phyloP scores from a whole-genome alignment of 2,329 filamentous ascomycete species.

The Colletotrichum trifolii region DNA sequence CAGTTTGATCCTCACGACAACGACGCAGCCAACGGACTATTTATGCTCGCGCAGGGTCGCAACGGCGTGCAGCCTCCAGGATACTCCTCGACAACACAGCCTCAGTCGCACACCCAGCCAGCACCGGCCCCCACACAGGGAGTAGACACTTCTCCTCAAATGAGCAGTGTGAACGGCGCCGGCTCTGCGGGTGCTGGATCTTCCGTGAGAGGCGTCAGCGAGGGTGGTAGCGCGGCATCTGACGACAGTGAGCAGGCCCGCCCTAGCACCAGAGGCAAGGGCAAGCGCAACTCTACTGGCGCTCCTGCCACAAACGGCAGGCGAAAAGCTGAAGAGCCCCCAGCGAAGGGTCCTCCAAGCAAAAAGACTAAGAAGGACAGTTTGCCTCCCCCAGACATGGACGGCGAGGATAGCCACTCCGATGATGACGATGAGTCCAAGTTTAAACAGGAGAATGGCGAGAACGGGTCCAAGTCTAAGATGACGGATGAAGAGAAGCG shows the following conservation, averaged over 20 bases:
- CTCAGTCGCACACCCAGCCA: constrained; percentile 63
- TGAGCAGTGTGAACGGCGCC: constrained; percentile 59
- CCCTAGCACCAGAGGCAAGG: constrained; percentile 72
- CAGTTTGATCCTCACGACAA: constrained; percentile 89
- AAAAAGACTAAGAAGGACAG: constrained; percentile 79
- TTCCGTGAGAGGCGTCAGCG: constrained; percentile 69
- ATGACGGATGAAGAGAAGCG: constrained; percentile 99
- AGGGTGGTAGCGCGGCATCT: constrained; percentile 75
- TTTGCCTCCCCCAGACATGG: constrained; percentile 45
- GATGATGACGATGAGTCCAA: constrained; percentile 65
- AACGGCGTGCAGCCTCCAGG: constrained; percentile 65
- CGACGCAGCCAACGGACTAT: constrained; percentile 93
- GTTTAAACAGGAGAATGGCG: constrained; percentile 54
- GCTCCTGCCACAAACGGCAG: constrained; percentile 69
- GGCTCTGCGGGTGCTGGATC: constrained; percentile 48
- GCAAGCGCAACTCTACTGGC: constrained; percentile 70
- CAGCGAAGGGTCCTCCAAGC: constrained; percentile 67
- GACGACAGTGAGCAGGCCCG: constrained; percentile 79
- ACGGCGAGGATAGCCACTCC: constrained; percentile 44
- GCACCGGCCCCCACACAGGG: constrained; percentile 48
- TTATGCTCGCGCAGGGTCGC: constrained; percentile 85
- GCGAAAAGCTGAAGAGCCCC: constrained; percentile 79
- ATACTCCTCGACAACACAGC: constrained; percentile 58
- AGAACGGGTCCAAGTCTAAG: constrained; percentile 73
- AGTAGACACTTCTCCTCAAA: constrained; percentile 61